Evolutionary conservation across 1,139 yeast genomes (phyloP), one percentile per base, ranked within the genome.

Genomic region (Yamadazyma dushanensis): DNA sequence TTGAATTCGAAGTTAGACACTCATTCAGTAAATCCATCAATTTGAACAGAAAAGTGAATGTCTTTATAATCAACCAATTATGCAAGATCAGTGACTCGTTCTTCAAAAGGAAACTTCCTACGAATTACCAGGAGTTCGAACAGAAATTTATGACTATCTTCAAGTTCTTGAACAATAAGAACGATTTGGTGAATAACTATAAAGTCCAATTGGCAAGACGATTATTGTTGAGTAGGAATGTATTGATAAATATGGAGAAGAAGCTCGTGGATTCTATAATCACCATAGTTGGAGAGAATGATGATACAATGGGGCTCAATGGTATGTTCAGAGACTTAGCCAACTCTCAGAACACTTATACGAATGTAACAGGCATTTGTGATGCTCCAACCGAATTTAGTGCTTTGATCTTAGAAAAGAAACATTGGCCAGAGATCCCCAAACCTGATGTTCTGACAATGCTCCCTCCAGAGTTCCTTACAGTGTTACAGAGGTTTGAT

Each of bases 381-480:
- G 24, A 29, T 8, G 25, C 19, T 13, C 10, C 10, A 7, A 36
- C 57, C n/a, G 62, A 57, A 7, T 68, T 70, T 42, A 50, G 42
- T 24, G 67, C 69, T 0, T 43, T 66, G 31, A 50, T 70, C 2
- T 54, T 70, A 29, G 66, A 62, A 35, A 59, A 59, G 43, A 54
- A 57, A 24, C 47, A 54, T 32, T 70, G 76, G 76, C 73, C 75
- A 0, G 73, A 63, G 24, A 56, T 68, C 8, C 73, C 75, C 2
- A 55, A 55, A 16, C 41, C 36, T 8, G 48, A 39, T 17, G 31
- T 45, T 1, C 52, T 50, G 2, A 36, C 58, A 5, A 41, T 30
- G 8, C 31, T 63, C 26, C 59, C 63, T 0, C 16, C 32, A 0
- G 30, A 33, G 8, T 45, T 61, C 10, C 32, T 38, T 4, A 11